Evolutionary conservation across 768 basidiomycete genomes (phyloP).

Genomic region (Tylopilus vinaceipallidus): DNA sequence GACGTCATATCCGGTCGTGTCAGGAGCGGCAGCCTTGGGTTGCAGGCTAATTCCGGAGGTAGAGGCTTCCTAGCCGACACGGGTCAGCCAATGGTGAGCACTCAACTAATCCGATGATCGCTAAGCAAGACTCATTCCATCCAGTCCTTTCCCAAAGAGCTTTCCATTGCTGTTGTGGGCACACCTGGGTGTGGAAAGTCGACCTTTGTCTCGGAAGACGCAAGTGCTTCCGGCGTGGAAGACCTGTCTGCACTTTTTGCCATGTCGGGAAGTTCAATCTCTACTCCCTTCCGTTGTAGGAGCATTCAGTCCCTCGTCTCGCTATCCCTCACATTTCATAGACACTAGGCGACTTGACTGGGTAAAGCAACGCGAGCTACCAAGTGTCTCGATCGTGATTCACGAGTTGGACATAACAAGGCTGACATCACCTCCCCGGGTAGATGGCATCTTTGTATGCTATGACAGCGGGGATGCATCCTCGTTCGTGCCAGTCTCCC

Average conservation of each 20-base stretch:
- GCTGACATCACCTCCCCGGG: conserved; percentile 53
- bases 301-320: no score
- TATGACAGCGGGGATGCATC: conserved; percentile 68
- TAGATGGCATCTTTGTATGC: conserved; percentile 83
- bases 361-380: conserved; percentile 40
- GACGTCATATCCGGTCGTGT: conserved; percentile 43
- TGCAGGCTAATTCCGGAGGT: conserved; percentile 32
- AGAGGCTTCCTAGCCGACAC: conserved; percentile 20
- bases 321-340: conserved; percentile 29
- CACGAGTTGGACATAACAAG: conserved; percentile 56
- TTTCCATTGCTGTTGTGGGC: conserved; percentile 80
- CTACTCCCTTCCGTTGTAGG: conserved; percentile 43
- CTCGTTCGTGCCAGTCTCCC: conserved; percentile 67
- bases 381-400: conserved; percentile 47
- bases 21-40: conserved; percentile 62
- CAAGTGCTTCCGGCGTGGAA: conserved; percentile 57
- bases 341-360: conserved; percentile 32
- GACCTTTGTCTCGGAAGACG: conserved; percentile 72
- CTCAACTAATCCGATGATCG: background rate
- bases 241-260: conserved; percentile 37
- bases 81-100: conserved; percentile 25
- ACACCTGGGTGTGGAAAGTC: conserved; percentile 82
- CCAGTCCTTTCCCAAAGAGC: conserved; percentile 30
- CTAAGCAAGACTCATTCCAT: conserved; percentile 7
- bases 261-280: conserved; percentile 32